These are phyloP conservation scores for Fusarium anguioides DNA, from an alignment of 2,329 filamentous ascomycete species.

Conservation along the genomic window DNA sequence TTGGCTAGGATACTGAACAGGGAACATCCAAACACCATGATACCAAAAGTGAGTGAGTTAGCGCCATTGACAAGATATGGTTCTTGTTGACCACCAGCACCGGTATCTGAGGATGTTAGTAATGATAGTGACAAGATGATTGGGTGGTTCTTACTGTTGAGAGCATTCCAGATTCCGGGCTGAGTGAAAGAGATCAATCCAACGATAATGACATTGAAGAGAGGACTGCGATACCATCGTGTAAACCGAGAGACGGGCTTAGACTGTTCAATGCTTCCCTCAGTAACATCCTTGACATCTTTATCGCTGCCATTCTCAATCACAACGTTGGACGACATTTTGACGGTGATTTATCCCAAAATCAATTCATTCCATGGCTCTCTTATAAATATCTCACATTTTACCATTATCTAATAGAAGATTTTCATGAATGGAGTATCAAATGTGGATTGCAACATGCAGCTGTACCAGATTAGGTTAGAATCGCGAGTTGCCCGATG, in stretches of 20 bases:
- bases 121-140: rapidly evolving
- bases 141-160: constrained; percentile 53
- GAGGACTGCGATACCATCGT: constrained; percentile 41
- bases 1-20: constrained; percentile 59
- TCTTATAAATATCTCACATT: constrained; percentile 6
- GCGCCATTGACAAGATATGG: constrained; percentile 56
- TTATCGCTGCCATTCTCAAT: constrained; percentile 27
- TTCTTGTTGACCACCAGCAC: constrained; percentile 63
- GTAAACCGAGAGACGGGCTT: constrained; percentile 41
- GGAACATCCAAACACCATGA: constrained; percentile 59
- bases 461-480: constrained; percentile 28
- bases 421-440: constrained; percentile 12
- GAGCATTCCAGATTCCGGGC: constrained; percentile 65
- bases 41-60: constrained; percentile 46
- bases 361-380: not conserved
- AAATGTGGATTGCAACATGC: constrained; percentile 22
- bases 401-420: not conserved
- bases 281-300: constrained; percentile 27
- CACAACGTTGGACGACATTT: constrained; percentile 23
- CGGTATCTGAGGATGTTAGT: constrained; percentile 49
- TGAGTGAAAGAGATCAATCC: constrained; percentile 64
- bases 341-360: not conserved
- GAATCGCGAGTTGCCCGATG: constrained; percentile 28
- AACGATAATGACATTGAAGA: constrained; percentile 65
- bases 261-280: constrained; percentile 20